Conservation (phyloP, 2,329 filamentous ascomycete genomes). For the Reticulascus tulasneorum region DNA sequence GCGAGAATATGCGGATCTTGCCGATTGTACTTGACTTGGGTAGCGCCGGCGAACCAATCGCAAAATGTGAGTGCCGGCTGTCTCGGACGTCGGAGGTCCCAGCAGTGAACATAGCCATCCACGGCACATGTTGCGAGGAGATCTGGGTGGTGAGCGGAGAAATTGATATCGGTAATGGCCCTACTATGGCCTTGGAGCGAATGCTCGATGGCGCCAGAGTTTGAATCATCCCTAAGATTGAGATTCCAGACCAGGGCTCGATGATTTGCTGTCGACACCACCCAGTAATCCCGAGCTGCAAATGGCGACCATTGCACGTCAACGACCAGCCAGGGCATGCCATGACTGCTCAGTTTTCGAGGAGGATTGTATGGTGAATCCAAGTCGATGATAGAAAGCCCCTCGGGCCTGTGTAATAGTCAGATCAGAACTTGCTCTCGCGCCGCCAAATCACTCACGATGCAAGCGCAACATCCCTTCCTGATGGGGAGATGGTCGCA, state of each 20-base stretch:
- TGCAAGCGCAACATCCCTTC: constrained; percentile 84
- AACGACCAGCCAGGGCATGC: constrained; percentile 89
- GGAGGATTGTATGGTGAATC: constrained; percentile 86
- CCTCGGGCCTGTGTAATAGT: constrained; percentile 58
- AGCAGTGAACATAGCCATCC: constrained; percentile 88
- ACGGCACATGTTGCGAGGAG: constrained; percentile 86
- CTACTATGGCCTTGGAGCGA: constrained; percentile 78
- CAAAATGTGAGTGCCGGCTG: constrained; percentile 77
- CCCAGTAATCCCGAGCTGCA: constrained; percentile 84
- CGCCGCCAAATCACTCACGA: constrained; percentile 48
- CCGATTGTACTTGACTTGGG: constrained; percentile 92
- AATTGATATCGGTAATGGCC: constrained; percentile 95
- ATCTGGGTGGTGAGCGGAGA: constrained; percentile 88
- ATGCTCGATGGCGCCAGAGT: constrained; percentile 71
- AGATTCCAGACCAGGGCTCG: constrained; percentile 93
- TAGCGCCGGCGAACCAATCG: constrained; percentile 90
- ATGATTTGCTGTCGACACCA: constrained; percentile 91
- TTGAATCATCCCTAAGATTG: constrained; percentile 70
- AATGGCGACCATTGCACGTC: constrained; percentile 98
- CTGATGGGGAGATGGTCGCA: constrained; percentile 87
- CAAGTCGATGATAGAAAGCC: constrained; percentile 85
- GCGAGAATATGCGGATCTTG: constrained; percentile 83
- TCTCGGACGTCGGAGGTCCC: constrained; percentile 75
- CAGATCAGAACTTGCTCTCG: neutral
- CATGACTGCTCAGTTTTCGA: constrained; percentile 74